Percentiles rank a stretch among this genome's conserved stretches.
Evolutionary conservation across 1,284 basidiomycete genomes (phyloP).

Genomic region (Phenoliferia sp.): DNA sequence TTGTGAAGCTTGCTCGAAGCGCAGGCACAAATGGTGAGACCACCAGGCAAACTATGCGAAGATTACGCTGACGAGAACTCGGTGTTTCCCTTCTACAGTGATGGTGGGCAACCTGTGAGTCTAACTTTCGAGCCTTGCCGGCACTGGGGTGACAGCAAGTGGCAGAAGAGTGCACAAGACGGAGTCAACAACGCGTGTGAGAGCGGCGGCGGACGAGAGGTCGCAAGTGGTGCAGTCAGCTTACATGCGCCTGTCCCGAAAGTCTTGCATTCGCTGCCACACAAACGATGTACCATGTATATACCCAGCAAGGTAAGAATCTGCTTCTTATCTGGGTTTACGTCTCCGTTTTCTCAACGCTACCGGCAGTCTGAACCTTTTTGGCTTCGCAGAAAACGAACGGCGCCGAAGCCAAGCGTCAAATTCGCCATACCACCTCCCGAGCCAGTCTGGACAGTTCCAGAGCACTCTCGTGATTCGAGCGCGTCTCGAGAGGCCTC

Average conservation of each 20-base stretch:
- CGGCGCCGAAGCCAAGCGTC: background rate
- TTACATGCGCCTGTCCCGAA: background rate
- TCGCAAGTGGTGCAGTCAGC: background rate
- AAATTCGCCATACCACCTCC: background rate
- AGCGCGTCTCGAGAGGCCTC: background rate
- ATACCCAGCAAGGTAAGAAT: background rate
- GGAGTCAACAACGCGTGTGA: background rate
- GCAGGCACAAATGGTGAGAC: background rate
- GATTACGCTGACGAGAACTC: background rate
- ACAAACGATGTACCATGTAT: background rate
- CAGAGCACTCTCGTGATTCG: background rate
- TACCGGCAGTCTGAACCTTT: background rate
- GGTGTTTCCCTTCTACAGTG: background rate
- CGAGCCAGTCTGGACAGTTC: background rate
- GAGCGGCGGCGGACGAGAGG: no score
- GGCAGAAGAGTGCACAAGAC: background rate
- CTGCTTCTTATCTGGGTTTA: background rate
- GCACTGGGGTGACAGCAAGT: background rate
- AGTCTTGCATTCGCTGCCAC: background rate
- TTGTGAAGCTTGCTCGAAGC: background rate
- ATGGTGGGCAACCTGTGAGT: background rate
- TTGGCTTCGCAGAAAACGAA: background rate
- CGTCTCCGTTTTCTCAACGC: background rate
- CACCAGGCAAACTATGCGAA: background rate
- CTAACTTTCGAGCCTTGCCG: background rate